These are phyloP conservation scores for Chrysosporium queenslandicum DNA, from an alignment of 2,329 filamentous ascomycete genomes.

Conservation along the genomic window DNA sequence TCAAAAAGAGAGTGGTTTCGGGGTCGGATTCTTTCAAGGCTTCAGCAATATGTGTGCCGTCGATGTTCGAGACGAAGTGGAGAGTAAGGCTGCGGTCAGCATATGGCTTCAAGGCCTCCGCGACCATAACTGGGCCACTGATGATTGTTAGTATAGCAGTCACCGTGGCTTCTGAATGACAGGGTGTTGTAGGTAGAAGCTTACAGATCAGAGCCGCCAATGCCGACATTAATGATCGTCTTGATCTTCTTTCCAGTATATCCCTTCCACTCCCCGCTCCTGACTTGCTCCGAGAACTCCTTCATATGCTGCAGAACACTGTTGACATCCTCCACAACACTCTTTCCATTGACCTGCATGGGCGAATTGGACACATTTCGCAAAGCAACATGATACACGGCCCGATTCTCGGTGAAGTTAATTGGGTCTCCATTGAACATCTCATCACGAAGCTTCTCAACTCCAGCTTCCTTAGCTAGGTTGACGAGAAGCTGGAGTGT, in stretches of 20 bases:
- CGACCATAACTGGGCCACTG: constrained; percentile 96
- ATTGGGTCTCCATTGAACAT: constrained; percentile 98
- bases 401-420: constrained; percentile 96
- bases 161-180: not conserved
- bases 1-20: constrained; percentile 96
- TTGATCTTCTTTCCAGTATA: constrained; percentile 95
- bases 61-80: constrained; percentile 99
- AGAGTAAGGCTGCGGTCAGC: constrained; percentile 74
- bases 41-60: constrained; percentile 95
- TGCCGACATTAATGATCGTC: constrained; percentile 94
- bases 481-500: constrained; percentile 77
- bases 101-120: constrained; percentile 93
- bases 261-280: constrained; percentile 93
- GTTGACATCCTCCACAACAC: constrained; percentile 90
- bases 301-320: constrained; percentile 93
- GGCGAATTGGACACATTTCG: constrained; percentile 78
- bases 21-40: constrained; percentile 80
- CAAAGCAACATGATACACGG: constrained; percentile 89
- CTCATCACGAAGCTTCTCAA: constrained; percentile 88
- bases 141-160: not conserved
- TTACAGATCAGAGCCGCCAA: constrained; percentile 95
- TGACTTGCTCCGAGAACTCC: constrained; percentile 89
- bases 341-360: constrained; percentile 76
- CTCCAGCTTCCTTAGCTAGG: constrained; percentile 78
- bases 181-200: constrained; percentile 31